phyloP scores from a whole-genome alignment of 768 basidiomycete species.

The Boletales sp. region DNA sequence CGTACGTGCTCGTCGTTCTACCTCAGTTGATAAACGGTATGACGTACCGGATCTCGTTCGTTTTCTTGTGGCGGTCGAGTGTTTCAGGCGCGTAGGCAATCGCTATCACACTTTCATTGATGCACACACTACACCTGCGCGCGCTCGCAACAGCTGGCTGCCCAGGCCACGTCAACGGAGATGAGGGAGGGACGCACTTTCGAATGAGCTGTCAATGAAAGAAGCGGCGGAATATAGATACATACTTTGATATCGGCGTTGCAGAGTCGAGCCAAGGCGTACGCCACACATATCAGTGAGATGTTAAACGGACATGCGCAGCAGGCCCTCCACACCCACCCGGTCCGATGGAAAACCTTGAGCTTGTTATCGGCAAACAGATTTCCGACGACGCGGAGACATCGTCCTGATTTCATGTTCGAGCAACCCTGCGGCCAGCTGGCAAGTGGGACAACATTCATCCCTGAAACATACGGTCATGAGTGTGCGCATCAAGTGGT shows the following conservation, averaged over 20 bases:
- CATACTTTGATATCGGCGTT: conserved; percentile 10
- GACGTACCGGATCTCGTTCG: neutral
- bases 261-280: neutral
- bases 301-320: conserved; percentile 1
- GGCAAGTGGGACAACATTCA: conserved; percentile 2
- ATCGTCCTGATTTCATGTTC: conserved; percentile 4
- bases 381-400: neutral
- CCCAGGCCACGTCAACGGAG: conserved; percentile 14
- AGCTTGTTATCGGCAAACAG: conserved; percentile 7
- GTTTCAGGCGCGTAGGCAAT: neutral
- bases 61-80: neutral
- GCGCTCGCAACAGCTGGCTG: too few relatives aligned
- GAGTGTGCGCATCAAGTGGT: conserved; percentile 11
- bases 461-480: conserved; percentile 17
- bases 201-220: conserved; percentile 14
- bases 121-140: neutral
- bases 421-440: neutral
- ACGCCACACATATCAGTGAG: conserved; percentile 17
- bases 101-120: neutral
- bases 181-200: conserved; percentile 14
- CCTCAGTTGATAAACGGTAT: neutral
- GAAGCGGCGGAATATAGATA: conserved; percentile 9
- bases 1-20: neutral
- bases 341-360: conserved; percentile 8
- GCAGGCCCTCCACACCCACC: conserved; percentile 4